Percentiles rank a stretch among this genome's conserved stretches.
These are phyloP conservation scores for Citrus glauca DNA, from an alignment of 345 rosid genomes.

Conservation along the genomic window DNA sequence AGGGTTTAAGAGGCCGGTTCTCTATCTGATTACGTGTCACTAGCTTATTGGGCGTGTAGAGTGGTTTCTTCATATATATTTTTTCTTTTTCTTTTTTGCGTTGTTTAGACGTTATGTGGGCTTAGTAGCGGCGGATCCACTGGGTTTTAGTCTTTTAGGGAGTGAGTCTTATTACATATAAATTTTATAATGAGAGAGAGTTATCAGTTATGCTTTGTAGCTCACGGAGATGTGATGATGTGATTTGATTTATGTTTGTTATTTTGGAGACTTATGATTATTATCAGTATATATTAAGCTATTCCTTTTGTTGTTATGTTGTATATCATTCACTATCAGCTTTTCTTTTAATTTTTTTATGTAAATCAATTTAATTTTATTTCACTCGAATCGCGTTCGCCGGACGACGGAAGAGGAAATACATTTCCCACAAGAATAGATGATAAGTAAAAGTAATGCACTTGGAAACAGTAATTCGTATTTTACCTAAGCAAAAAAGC, in stretches of 20 bases:
- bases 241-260: not conserved
- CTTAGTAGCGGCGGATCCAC: not conserved
- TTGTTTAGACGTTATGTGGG: not conserved
- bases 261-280: not conserved
- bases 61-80: not conserved
- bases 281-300: not conserved
- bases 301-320: not conserved
- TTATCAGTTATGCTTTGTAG: not conserved
- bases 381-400: not conserved
- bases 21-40: not conserved
- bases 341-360: not conserved
- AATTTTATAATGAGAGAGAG: not conserved
- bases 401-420: not conserved
- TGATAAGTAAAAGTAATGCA: too few relatives aligned
- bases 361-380: not conserved
- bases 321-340: not conserved
- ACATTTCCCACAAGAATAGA: not conserved
- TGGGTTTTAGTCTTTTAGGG: not conserved
- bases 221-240: not conserved
- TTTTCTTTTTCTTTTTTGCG: not conserved
- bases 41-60: not conserved
- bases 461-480: too few relatives aligned
- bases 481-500: too few relatives aligned
- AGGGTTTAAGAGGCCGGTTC: conserved; percentile 37
- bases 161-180: conserved; percentile 3